Evolutionary conservation across 1,284 basidiomycete genomes (phyloP).

Genomic region (Sanghuangporus sanghuang): DNA sequence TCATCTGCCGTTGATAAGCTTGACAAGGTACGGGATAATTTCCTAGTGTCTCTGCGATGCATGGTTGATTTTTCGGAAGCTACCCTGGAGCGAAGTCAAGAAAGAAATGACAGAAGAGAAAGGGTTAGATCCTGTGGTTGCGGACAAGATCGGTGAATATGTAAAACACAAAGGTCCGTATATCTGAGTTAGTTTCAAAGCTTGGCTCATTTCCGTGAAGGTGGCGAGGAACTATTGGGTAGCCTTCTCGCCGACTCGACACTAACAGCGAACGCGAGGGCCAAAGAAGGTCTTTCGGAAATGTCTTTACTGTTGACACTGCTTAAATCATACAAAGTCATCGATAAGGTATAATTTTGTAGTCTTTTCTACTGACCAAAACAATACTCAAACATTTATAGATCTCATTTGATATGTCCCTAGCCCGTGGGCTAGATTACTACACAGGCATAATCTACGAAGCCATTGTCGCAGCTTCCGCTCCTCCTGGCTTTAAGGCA

Average conservation of each 20-base stretch:
- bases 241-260: slow-evolving; percentile 64
- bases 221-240: slow-evolving; percentile 75
- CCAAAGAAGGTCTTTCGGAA: slow-evolving; percentile 85
- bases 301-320: slow-evolving; percentile 87
- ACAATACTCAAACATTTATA: slow-evolving; percentile 27
- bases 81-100: slow-evolving; percentile 89
- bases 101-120: slow-evolving; percentile 98
- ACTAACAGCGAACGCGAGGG: slow-evolving; percentile 69
- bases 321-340: slow-evolving; percentile 75
- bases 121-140: slow-evolving; percentile 77
- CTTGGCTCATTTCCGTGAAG: slow-evolving; percentile 31
- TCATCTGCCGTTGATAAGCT: slow-evolving; percentile 98
- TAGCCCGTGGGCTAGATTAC: slow-evolving; percentile 96
- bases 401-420: slow-evolving; percentile 95
- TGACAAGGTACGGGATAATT: slow-evolving; percentile 69
- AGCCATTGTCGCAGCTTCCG: slow-evolving; percentile 89
- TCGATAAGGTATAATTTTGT: slow-evolving; percentile 57
- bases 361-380: slow-evolving; percentile 5
- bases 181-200: background rate
- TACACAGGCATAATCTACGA: slow-evolving; percentile 99
- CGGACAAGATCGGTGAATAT: slow-evolving; percentile 95
- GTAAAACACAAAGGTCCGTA: slow-evolving; percentile 84
- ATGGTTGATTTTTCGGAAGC: slow-evolving; percentile 33
- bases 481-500: slow-evolving; percentile 75
- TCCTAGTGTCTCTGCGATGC: background rate